Percentiles rank a stretch among this genome's conserved stretches.
phyloP scores from a whole-genome alignment of 148 eudicot genomes.

The Rhododendron williamsianum region DNA sequence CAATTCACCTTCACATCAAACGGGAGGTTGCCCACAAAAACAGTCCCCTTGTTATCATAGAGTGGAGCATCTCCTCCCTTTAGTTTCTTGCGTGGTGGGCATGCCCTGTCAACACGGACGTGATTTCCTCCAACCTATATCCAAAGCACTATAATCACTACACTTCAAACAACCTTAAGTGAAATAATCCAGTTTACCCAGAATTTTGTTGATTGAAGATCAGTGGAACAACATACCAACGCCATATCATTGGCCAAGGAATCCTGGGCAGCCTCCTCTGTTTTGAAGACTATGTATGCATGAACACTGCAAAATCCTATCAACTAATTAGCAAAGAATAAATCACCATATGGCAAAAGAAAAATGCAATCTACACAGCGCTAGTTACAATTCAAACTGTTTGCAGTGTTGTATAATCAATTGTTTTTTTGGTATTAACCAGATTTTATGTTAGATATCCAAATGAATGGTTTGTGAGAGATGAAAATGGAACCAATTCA shows the following conservation, averaged over 20 bases:
- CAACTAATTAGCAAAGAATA: neutral
- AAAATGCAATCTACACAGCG: neutral
- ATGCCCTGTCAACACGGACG: constrained; percentile 93
- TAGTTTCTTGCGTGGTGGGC: constrained; percentile 96
- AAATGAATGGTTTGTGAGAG: neutral
- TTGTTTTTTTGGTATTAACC: neutral
- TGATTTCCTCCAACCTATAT: constrained; percentile 85
- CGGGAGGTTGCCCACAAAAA: constrained; percentile 87
- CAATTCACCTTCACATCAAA: constrained; percentile 90
- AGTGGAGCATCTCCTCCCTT: constrained; percentile 67
- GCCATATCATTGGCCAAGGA: constrained; percentile 90
- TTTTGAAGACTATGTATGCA: constrained; percentile 78
- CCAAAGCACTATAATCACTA: neutral
- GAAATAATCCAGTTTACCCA: neutral
- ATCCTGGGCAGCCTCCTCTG: constrained; percentile 79
- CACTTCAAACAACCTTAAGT: neutral
- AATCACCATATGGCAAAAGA: neutral
- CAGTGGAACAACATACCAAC: constrained; percentile 46
- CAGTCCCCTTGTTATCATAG: constrained; percentile 76
- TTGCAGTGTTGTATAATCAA: neutral
- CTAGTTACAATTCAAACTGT: neutral
- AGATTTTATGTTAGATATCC: neutral
- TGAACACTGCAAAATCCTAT: constrained; percentile 59
- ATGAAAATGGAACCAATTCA: neutral
- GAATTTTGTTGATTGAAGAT: neutral